phyloP scores from a whole-genome alignment of 768 basidiomycete species.

The Rubroboletus satanas region DNA sequence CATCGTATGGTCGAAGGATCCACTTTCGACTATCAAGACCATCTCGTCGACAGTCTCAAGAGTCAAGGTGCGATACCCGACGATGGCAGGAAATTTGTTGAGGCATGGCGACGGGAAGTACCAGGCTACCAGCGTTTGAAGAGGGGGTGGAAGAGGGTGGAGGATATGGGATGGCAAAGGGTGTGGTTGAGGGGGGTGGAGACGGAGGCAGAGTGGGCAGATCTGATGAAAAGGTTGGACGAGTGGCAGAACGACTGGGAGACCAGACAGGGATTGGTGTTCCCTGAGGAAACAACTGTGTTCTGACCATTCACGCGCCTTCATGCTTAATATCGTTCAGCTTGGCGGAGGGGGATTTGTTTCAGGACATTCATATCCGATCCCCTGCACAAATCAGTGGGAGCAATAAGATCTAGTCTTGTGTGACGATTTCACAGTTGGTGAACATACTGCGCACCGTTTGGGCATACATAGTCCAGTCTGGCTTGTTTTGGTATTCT shows the following conservation, averaged over 20 bases:
- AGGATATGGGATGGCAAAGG: constrained; percentile 35
- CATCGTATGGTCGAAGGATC: constrained; percentile 39
- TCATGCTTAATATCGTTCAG: no score
- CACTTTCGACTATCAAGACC: constrained; percentile 41
- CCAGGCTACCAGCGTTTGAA: constrained; percentile 34
- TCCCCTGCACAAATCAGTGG: no score
- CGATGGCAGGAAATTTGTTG: constrained; percentile 44
- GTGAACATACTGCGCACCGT: no score
- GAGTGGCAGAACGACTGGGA: constrained; percentile 56
- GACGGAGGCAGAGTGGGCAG: constrained; percentile 50
- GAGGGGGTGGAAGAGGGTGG: constrained; percentile 44
- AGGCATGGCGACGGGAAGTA: constrained; percentile 44
- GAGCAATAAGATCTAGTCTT: no score
- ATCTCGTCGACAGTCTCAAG: constrained; percentile 15
- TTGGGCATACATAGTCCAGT: no score
- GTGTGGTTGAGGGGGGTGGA: constrained; percentile 47
- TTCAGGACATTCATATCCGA: no score
- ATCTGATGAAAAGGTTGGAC: constrained; percentile 44
- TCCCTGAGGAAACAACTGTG: constrained; percentile 1
- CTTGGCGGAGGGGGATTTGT: no score
- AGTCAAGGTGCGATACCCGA: constrained; percentile 35
- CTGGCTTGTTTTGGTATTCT: no score
- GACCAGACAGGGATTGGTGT: constrained; percentile 18
- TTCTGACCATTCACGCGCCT: constrained; percentile 3
- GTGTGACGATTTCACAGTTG: no score